Evolutionary conservation across 2,329 filamentous ascomycete species (phyloP).

Genomic region (Sclerotiophoma versabilis): DNA sequence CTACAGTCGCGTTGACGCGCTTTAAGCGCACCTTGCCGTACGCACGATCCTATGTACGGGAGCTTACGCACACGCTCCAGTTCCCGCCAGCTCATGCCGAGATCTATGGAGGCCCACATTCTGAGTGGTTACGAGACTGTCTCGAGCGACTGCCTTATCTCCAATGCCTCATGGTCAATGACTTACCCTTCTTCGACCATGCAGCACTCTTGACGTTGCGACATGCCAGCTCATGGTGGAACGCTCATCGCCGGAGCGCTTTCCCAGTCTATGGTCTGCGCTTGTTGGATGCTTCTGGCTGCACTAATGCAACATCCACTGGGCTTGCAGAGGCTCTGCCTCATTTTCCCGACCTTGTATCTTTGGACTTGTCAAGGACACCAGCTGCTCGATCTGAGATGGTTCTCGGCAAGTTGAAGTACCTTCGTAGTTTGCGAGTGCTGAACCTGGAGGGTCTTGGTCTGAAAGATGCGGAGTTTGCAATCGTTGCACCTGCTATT

Average conservation of each 20-base stretch:
- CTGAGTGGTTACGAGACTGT: constrained; percentile 66
- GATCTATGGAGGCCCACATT: constrained; percentile 65
- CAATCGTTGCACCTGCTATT: constrained; percentile 61
- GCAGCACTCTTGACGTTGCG: constrained; percentile 61
- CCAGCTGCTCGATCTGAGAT: constrained; percentile 56
- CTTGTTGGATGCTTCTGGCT: constrained; percentile 63
- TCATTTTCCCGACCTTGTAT: constrained; percentile 62
- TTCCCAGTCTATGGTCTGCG: constrained; percentile 58
- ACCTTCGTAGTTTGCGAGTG: constrained; percentile 61
- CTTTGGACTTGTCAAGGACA: constrained; percentile 65
- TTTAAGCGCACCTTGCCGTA: constrained; percentile 65
- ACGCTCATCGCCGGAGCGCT: constrained; percentile 26
- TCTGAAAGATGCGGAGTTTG: constrained; percentile 61
- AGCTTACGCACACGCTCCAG: constrained; percentile 67
- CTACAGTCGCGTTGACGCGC: constrained; percentile 62
- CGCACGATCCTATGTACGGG: constrained; percentile 60
- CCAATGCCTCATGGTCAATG: constrained; percentile 66
- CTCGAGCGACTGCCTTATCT: constrained; percentile 65
- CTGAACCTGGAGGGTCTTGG: constrained; percentile 63
- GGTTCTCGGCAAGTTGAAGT: constrained; percentile 57
- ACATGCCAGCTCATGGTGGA: constrained; percentile 39
- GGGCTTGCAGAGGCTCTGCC: constrained; percentile 61
- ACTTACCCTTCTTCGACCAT: constrained; percentile 68
- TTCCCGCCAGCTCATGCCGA: constrained; percentile 67
- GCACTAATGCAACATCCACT: constrained; percentile 64